A percentile compares a stretch with the other conserved stretches of the same genome.
Evolutionary conservation across 2,329 filamentous ascomycete genomes (phyloP).

Genomic region (Penicillium sclerotiorum): DNA sequence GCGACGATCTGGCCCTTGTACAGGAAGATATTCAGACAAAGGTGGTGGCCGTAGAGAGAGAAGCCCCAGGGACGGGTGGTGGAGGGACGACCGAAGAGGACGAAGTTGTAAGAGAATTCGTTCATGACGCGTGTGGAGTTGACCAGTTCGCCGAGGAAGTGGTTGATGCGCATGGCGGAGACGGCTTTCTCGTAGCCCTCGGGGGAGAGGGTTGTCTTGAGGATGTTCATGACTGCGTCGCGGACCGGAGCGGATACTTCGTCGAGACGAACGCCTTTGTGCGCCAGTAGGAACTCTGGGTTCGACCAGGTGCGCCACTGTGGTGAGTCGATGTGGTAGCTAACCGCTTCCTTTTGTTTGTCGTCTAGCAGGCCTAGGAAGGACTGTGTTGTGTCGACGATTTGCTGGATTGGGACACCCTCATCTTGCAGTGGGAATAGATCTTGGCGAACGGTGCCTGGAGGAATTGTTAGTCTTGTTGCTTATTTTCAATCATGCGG

Average conservation of each 20-base stretch:
- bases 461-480: neutral
- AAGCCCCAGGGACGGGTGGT: constrained; percentile 67
- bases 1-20: constrained; percentile 67
- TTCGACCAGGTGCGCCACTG: constrained; percentile 75
- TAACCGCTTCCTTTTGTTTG: constrained; percentile 53
- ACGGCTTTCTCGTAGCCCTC: constrained; percentile 73
- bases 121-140: constrained; percentile 66
- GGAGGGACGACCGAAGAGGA: constrained; percentile 67
- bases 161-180: constrained; percentile 72
- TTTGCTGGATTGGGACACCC: constrained; percentile 59
- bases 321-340: constrained; percentile 67
- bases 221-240: constrained; percentile 56
- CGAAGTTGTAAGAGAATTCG: constrained; percentile 75
- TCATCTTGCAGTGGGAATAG: constrained; percentile 67
- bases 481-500: too few species aligned
- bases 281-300: constrained; percentile 70
- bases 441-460: constrained; percentile 55
- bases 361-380: constrained; percentile 53
- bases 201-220: constrained; percentile 63
- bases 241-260: constrained; percentile 55
- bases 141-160: constrained; percentile 72
- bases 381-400: constrained; percentile 55
- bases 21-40: constrained; percentile 73
- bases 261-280: constrained; percentile 72
- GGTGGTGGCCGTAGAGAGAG: constrained; percentile 76